Evolutionary conservation across 257 asterid genomes (phyloP).

Genomic region (Datura wrightii): DNA sequence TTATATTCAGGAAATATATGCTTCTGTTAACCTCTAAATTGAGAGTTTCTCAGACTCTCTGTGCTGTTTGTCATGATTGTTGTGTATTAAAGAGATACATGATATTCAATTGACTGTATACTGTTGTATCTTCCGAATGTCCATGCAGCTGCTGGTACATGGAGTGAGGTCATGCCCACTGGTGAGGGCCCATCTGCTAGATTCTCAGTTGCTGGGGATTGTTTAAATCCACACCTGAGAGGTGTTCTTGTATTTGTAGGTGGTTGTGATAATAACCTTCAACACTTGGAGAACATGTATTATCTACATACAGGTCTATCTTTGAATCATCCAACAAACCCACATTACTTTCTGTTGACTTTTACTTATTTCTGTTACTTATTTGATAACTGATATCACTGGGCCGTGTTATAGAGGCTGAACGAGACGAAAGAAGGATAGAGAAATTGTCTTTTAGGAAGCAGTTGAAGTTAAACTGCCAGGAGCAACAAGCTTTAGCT

Average conservation of each 20-base stretch:
- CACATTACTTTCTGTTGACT: not conserved
- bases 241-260: conserved; percentile 88
- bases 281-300: conserved; percentile 89
- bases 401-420: conserved; percentile 71
- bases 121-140: conserved; percentile 29
- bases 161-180: conserved; percentile 68
- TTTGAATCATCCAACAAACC: not conserved
- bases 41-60: not conserved
- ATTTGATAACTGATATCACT: conserved; percentile 31
- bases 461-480: conserved; percentile 87
- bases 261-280: conserved; percentile 96
- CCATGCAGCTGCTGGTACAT: conserved; percentile 71
- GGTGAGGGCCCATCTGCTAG: conserved; percentile 92
- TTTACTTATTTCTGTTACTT: conserved; percentile 25
- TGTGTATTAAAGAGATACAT: conserved; percentile 7
- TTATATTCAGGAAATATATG: conserved; percentile 12
- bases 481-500: conserved; percentile 55
- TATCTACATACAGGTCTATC: conserved; percentile 84
- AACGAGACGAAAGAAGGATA: conserved; percentile 69
- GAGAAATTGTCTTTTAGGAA: conserved; percentile 90
- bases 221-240: conserved; percentile 81
- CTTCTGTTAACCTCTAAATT: not conserved
- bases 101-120: not conserved
- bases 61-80: not conserved
- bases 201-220: conserved; percentile 95